These are phyloP conservation scores for Cystobasidium ongulense DNA, from an alignment of 768 basidiomycete species.

Conservation along the genomic window DNA sequence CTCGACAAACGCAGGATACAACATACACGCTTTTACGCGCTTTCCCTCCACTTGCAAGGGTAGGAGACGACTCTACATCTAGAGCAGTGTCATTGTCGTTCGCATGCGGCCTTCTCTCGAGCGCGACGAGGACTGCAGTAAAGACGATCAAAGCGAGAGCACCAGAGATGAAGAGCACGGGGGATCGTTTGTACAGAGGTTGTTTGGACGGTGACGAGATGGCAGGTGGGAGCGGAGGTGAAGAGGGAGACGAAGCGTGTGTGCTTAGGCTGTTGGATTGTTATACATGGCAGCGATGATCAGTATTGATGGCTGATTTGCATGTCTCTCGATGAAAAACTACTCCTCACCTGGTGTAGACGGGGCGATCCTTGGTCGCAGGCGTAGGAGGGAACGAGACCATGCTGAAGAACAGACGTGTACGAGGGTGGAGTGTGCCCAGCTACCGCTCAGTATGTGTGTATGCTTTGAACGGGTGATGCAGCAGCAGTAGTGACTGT, in stretches of 20 bases:
- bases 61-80: too few relatives aligned
- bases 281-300: too few relatives aligned
- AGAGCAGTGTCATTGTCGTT: too few relatives aligned
- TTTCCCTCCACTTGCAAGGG: neutral
- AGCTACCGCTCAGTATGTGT: too few relatives aligned
- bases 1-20: neutral
- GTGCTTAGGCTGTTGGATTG: neutral
- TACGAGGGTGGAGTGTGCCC: too few relatives aligned
- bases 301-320: too few relatives aligned
- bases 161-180: neutral
- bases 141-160: neutral
- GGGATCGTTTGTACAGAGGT: neutral
- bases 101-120: neutral
- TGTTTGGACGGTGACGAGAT: neutral
- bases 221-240: too few relatives aligned
- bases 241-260: neutral
- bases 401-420: too few relatives aligned
- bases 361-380: neutral
- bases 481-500: too few relatives aligned
- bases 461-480: too few relatives aligned
- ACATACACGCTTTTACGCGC: neutral
- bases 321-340: too few relatives aligned
- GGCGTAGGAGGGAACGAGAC: neutral
- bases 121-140: neutral
- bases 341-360: neutral